Conservation (phyloP, 306 rosid species). For the Albizia julibrissin region DNA sequence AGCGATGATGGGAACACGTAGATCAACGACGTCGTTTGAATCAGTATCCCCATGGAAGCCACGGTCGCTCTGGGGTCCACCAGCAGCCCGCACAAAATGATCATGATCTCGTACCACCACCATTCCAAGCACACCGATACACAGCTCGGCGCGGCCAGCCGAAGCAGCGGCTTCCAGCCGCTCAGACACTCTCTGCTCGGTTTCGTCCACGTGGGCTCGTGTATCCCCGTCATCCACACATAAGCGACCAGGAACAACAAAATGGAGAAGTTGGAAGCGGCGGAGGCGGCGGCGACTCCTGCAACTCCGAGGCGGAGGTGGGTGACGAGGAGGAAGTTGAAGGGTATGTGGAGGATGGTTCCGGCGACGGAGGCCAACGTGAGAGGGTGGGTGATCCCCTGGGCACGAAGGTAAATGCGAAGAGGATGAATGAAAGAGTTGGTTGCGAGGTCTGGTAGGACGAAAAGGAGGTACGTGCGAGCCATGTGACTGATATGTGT, state of each 20-base stretch:
- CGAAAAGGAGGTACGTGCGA: conserved; percentile 56
- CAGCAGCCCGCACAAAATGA: conserved; percentile 70
- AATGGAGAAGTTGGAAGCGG: conserved; percentile 60
- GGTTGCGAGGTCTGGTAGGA: conserved; percentile 80
- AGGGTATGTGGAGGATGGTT: conserved; percentile 52
- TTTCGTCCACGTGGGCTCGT: conserved; percentile 57
- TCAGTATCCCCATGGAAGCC: conserved; percentile 87
- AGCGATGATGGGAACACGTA: conserved; percentile 87
- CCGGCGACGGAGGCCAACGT: conserved; percentile 80
- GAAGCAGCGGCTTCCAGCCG: conserved; percentile 69
- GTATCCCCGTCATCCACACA: conserved; percentile 47
- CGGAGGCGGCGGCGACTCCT: conserved; percentile 78
- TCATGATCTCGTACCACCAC: conserved; percentile 99
- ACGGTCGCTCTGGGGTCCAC: conserved; percentile 80
- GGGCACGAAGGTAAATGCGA: conserved; percentile 89
- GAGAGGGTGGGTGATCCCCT: conserved; percentile 69
- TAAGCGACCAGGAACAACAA: conserved; percentile 40
- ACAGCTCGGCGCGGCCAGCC: conserved; percentile 83
- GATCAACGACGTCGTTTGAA: conserved; percentile 84
- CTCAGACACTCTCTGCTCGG: conserved; percentile 67
- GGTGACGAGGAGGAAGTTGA: conserved; percentile 45
- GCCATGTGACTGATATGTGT: conserved; percentile 50
- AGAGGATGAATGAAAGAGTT: conserved; percentile 86
- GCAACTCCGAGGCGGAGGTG: conserved; percentile 49
- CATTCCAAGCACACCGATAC: conserved; percentile 91